These are phyloP conservation scores for Boechera stricta DNA, from an alignment of 345 rosid species.

Conservation along the genomic window DNA sequence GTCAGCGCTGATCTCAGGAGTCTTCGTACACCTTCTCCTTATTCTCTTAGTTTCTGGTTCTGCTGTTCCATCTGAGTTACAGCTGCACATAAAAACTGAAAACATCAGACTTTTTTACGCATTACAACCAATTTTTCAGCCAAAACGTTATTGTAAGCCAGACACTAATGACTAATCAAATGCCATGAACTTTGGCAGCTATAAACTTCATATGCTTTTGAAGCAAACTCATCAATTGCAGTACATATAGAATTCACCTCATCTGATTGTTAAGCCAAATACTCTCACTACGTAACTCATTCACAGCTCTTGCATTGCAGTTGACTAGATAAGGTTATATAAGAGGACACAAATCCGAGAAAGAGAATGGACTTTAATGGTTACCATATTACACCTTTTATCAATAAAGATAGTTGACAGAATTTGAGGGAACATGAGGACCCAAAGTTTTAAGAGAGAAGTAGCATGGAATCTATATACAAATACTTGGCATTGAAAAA, in stretches of 20 bases:
- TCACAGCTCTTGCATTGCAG: not conserved
- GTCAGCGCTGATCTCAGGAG: slow-evolving; percentile 79
- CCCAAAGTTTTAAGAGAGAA: not conserved
- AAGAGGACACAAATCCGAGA: not conserved
- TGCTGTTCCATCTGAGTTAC: slow-evolving; percentile 71
- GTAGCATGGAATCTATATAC: slow-evolving; percentile 4
- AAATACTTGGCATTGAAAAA: not conserved
- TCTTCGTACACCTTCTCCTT: slow-evolving; percentile 71
- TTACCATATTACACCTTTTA: slow-evolving; percentile 3
- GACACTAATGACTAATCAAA: not conserved
- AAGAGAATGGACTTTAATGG: not conserved
- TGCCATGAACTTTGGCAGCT: slow-evolving; percentile 4
- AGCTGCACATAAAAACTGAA: slow-evolving; percentile 37
- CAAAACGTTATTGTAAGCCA: slow-evolving; percentile 1
- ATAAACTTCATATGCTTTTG: not conserved
- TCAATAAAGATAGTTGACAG: not conserved
- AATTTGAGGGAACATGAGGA: not conserved
- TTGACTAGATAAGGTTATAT: slow-evolving; percentile 9
- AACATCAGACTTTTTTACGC: not conserved
- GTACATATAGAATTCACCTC: slow-evolving; percentile 2
- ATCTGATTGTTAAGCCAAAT: not conserved
- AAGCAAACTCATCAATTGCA: slow-evolving; percentile 17
- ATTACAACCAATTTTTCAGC: not conserved
- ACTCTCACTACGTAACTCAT: not conserved
- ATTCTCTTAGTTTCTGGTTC: slow-evolving; percentile 61